Evolutionary conservation across 306 rosid genomes (phyloP), one percentile per base, ranked within the genome.

Genomic region (Fragaria ananassa): DNA sequence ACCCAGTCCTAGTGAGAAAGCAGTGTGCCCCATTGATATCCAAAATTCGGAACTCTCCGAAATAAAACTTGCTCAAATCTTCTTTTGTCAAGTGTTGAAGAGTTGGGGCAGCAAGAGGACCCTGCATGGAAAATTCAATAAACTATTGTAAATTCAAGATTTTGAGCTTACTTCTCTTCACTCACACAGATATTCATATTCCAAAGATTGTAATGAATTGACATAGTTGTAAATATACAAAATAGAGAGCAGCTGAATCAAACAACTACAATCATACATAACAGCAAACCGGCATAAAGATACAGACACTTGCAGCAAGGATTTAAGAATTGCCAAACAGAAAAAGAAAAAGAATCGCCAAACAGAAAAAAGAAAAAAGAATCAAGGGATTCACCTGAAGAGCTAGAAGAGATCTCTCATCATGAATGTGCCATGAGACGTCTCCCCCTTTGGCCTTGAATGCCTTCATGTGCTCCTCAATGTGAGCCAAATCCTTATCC

Each of bases 361-460:
- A 53, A 46, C 14, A n/a, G n/a, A 12, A 29, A 46, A 15, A 4
- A 4, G 39, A 74, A 66, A 27, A 1, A 44, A 10, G 47, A 44
- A 44, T 12, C 19, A 56, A 60, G 68, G 67, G 61, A 81, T 70
- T 79, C 62, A 91, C 98, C 97, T 91, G 96, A 11, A 93, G 90
- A 58, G 98, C 97, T 60, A 93, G 88, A 66, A 93, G 96, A 66
- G 97, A 90, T 83, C 98, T 88, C 88, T 93, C 98, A 69, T 93
- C 98, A 49, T 93, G 98, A 77, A 93, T 90, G 81, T 91, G 96
- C 97, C 98, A 93, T 5, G 97, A 90, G 71, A 91, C 96, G 75
- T 93, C 96, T 46, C 98, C 98, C 11, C 98, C 98, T 89, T 91
- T 93, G 77, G 94, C 92, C 89, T 93, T 91, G 90, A 91, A 93